Percentiles rank a stretch among this genome's conserved stretches.
Evolutionary conservation across 352 stramenopile species (phyloP).

Genomic region (Phytopythium litorale): DNA sequence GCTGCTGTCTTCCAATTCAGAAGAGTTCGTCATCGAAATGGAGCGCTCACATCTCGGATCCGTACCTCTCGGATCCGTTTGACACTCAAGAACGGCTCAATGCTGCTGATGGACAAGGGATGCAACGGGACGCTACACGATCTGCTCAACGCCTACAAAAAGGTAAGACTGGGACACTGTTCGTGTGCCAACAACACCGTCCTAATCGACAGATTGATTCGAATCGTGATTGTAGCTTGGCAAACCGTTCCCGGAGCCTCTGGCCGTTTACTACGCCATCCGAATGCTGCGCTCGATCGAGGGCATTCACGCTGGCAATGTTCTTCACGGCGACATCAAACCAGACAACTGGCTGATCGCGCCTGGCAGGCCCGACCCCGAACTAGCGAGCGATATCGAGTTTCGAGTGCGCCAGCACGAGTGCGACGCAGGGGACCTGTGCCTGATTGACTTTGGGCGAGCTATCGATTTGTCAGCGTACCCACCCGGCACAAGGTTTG

Average conservation of each 20-base stretch:
- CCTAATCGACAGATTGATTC: not conserved
- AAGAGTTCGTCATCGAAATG: not conserved
- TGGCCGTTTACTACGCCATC: slow-evolving; percentile 75
- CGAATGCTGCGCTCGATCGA: slow-evolving; percentile 77
- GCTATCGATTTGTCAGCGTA: slow-evolving; percentile 73
- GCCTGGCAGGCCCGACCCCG: slow-evolving; percentile 15
- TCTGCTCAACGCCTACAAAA: slow-evolving; percentile 74
- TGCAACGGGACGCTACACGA: slow-evolving; percentile 68
- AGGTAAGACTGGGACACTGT: slow-evolving; percentile 25
- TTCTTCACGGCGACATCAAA: slow-evolving; percentile 86
- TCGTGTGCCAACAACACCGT: not conserved
- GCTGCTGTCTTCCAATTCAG: slow-evolving; percentile 7
- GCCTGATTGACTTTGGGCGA: slow-evolving; percentile 83
- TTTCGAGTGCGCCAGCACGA: slow-evolving; percentile 5
- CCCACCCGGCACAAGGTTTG: slow-evolving; percentile 49
- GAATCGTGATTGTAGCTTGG: slow-evolving; percentile 24
- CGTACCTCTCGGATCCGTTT: not conserved
- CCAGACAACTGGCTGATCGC: slow-evolving; percentile 84
- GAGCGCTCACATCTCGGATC: not conserved
- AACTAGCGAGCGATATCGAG: slow-evolving; percentile 3
- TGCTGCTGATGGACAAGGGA: slow-evolving; percentile 75
- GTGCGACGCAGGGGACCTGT: slow-evolving; percentile 42
- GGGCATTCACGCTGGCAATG: slow-evolving; percentile 45
- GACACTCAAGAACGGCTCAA: slow-evolving; percentile 54
- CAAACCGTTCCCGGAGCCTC: slow-evolving; percentile 56